These are phyloP conservation scores for Phytophthora hybrid DNA, from an alignment of 352 stramenopile species.

Conservation along the genomic window DNA sequence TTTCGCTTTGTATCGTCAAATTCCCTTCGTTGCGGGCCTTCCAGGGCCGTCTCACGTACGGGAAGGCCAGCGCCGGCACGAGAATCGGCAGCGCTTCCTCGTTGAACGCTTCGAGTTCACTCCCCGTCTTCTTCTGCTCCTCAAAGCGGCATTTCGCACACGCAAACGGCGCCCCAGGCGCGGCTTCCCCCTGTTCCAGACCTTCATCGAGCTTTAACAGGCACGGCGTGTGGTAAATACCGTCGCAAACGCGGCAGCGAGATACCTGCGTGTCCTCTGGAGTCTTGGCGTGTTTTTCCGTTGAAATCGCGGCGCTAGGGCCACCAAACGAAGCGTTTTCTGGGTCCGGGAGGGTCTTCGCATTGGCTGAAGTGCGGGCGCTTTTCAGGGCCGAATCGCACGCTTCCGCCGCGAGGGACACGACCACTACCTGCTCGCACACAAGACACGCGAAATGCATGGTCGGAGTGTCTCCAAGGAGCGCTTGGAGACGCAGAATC, in stretches of 20 bases:
- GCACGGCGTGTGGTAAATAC: constrained; percentile 57
- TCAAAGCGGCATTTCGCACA: constrained; percentile 36
- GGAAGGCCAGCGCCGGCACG: constrained; percentile 39
- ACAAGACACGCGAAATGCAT: constrained; percentile 61
- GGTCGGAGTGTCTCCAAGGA: background rate
- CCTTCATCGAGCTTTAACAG: constrained; percentile 17
- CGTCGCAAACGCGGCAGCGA: constrained; percentile 47
- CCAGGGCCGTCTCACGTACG: constrained; percentile 25
- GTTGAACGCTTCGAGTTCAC: background rate
- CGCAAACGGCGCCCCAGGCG: constrained; percentile 14
- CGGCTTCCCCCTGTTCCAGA: background rate
- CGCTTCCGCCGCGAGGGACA: constrained; percentile 16
- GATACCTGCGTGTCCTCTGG: constrained; percentile 17
- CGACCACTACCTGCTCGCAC: constrained; percentile 42
- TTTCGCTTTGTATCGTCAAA: constrained; percentile 2
- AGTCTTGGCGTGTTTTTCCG: background rate
- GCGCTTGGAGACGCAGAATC: constrained; percentile 11
- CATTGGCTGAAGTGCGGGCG: constrained; percentile 15
- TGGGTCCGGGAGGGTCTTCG: background rate
- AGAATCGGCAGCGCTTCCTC: constrained; percentile 27
- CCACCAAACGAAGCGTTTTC: constrained; percentile 11
- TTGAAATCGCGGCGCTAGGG: constrained; percentile 4
- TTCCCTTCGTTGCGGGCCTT: constrained; percentile 9
- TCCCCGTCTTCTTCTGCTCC: constrained; percentile 6
- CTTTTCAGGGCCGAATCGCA: constrained; percentile 5